Base-by-base conservation (phyloP, 805 yeast genomes). In the Kluyveromyces nonfermentans region DNA sequence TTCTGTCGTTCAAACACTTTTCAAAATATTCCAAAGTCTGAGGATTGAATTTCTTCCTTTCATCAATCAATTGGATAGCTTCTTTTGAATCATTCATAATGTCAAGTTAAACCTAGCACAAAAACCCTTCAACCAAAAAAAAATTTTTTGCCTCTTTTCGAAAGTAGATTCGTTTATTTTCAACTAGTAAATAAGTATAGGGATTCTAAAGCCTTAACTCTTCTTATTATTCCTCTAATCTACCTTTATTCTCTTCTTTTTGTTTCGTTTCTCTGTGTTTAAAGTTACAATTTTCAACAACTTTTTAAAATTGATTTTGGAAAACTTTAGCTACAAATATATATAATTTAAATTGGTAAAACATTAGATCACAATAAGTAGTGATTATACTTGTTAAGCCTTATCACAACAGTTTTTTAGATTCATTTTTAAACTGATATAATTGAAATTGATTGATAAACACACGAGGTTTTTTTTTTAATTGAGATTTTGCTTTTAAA, bases 11-110 rank as follows among this genome's bases (percentile, higher is more conserved):
- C 7, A 55, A 37, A 38, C 56, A 53, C 21, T 49, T 40, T 18
- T 49, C 44, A 40, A 62, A 59, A 38, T 52, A 59, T 2, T 49
- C 47, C 40, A 54, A 41, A 1, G 56, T 45, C 5, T 40, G 42
- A 6, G 44, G 43, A 38, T 72, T 71, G 59, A 75, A 77, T 28
- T 56, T 55, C 57, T 77, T 76, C 41, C 63, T 59, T 52, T 77
- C 82, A 53, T 75, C 69, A 46, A 77, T 74, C 36, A 77, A 65
- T 54, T 77, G 82, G 34, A 77, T 68, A 17, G 79, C 64, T 7
- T 49, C 53, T 20, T 47, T 50, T 18, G 46, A 40, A 14, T 40
- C 42, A n/a, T 15, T 19, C 40, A 40, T 40, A 16, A 16, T 25
- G 12, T 4, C 12, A 25, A 25, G 9, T 25, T 25, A 25, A 25